Conservation (phyloP, 2,329 filamentous ascomycete genomes). For the Paecilomyces variotii region DNA sequence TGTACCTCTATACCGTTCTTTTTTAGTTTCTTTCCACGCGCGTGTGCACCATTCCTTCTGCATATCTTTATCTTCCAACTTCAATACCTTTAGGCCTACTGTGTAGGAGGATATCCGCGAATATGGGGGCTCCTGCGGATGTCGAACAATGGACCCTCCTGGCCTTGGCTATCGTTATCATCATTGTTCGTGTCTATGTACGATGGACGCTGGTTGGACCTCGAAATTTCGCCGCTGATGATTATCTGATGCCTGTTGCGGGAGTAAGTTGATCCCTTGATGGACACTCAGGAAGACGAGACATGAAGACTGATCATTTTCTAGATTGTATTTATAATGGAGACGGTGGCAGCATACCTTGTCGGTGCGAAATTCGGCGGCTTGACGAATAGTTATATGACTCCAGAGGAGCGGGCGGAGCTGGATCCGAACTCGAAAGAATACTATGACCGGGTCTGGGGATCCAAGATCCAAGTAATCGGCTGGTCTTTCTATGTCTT, state of each 20-base stretch:
- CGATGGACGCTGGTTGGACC: conserved; percentile 40
- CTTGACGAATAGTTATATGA: conserved; percentile 51
- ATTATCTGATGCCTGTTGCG: conserved; percentile 48
- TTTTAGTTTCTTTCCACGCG: background rate
- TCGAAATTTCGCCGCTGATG: conserved; percentile 43
- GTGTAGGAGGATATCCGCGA: background rate
- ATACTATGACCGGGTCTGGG: conserved; percentile 39
- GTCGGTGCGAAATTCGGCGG: conserved; percentile 41
- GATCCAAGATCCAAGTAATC: conserved; percentile 44
- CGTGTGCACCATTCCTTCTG: background rate
- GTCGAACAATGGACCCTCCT: conserved; percentile 42
- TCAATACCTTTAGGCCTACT: background rate
- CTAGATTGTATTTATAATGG: conserved; percentile 41
- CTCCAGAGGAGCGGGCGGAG: conserved; percentile 37
- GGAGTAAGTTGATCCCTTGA: conserved; percentile 28
- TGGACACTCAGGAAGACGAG: background rate
- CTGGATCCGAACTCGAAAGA: conserved; percentile 39
- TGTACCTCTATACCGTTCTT: background rate
- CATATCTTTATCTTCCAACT: background rate
- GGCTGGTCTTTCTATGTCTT: conserved; percentile 48
- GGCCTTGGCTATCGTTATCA: conserved; percentile 40
- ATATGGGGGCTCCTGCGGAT: conserved; percentile 6
- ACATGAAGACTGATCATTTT: background rate
- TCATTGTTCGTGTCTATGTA: conserved; percentile 41
- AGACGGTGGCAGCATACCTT: conserved; percentile 41